Evolutionary conservation across 805 yeast genomes (phyloP).

Genomic region (Myxozyma kluyveri): DNA sequence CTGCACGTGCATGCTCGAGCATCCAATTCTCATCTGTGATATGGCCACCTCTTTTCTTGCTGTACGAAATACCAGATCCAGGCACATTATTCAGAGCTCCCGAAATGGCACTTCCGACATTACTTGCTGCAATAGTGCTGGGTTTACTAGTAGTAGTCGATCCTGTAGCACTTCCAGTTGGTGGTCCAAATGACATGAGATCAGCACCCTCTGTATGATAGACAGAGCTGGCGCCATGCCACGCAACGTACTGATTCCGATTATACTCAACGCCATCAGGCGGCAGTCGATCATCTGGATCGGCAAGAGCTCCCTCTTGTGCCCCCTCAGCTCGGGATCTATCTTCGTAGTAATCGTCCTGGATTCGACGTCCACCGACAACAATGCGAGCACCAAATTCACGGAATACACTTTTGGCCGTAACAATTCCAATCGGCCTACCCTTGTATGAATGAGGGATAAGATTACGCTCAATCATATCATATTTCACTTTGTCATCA

Average conservation of each 20-base stretch:
- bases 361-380: constrained; percentile 71
- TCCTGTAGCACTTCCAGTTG: neutral
- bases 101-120: constrained; percentile 4
- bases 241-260: constrained; percentile 52
- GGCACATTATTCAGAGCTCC: constrained; percentile 9
- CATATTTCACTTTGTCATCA: constrained; percentile 74
- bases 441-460: constrained; percentile 90
- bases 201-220: constrained; percentile 38
- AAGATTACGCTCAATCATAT: constrained; percentile 72
- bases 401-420: constrained; percentile 83
- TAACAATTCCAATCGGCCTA: constrained; percentile 80
- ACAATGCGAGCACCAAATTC: constrained; percentile 90
- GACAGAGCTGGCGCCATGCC: constrained; percentile 50
- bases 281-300: constrained; percentile 54
- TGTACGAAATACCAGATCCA: constrained; percentile 6
- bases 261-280: constrained; percentile 46
- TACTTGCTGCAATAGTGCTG: constrained; percentile 14
- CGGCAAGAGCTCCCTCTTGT: constrained; percentile 68
- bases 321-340: constrained; percentile 54
- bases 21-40: constrained; percentile 76
- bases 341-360: constrained; percentile 86
- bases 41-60: constrained; percentile 35
- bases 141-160: too few species aligned
- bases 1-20: constrained; percentile 76
- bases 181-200: neutral